A percentile compares a stretch with the other conserved stretches of the same genome.
These are phyloP conservation scores for Naganishia cerealis DNA, from an alignment of 1,284 basidiomycete species.

Conservation along the genomic window DNA sequence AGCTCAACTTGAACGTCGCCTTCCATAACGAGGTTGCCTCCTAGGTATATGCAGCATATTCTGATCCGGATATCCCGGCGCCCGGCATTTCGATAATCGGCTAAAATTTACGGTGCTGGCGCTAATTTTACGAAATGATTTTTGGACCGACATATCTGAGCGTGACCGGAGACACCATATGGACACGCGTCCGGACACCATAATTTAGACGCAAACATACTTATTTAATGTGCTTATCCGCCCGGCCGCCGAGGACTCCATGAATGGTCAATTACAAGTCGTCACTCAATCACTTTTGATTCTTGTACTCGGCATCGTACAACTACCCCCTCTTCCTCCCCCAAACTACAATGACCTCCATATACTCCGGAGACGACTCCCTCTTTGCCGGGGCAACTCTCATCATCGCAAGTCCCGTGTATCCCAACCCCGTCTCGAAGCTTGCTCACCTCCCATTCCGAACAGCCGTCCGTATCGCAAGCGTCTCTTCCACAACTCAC, in stretches of 20 bases:
- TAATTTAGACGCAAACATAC: background rate
- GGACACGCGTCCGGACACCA: conserved; percentile 17
- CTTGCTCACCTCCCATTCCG: background rate
- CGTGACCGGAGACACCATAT: background rate
- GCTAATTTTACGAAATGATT: no score
- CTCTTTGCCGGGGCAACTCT: conserved; percentile 31
- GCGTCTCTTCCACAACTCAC: conserved; percentile 76
- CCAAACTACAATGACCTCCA: conserved; percentile 1
- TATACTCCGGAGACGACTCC: background rate
- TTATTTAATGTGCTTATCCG: background rate
- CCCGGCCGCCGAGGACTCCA: no score
- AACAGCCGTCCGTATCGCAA: conserved; percentile 72
- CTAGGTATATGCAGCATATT: no score
- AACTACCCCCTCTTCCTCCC: background rate
- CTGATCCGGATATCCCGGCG: no score
- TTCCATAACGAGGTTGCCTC: no score
- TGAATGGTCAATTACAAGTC: no score
- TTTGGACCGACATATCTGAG: conserved; percentile 19
- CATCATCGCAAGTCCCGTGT: conserved; percentile 16
- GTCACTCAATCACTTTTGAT: no score
- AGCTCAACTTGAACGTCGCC: no score
- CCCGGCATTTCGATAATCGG: no score
- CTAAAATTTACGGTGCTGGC: no score
- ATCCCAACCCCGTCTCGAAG: background rate
- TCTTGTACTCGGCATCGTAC: no score